A percentile compares a stretch with the other conserved stretches of the same genome.
Conservation (phyloP, 2,329 filamentous ascomycete species). For the Cercospora sp. region DNA sequence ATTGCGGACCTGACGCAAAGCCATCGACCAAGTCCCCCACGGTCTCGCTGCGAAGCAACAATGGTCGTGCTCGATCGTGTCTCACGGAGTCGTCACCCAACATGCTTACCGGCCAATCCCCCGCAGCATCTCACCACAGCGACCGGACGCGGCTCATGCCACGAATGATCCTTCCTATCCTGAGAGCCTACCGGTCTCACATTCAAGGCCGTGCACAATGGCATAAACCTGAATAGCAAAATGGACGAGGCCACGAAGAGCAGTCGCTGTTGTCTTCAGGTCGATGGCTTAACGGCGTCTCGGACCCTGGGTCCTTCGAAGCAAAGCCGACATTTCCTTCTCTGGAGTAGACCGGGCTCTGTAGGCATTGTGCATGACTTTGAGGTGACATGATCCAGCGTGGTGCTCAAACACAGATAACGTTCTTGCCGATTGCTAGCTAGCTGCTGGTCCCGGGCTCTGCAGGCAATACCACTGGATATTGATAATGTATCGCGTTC, state of each 20-base stretch:
- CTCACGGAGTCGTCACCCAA: neutral
- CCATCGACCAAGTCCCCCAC: neutral
- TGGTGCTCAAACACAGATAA: neutral
- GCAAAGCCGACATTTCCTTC: neutral
- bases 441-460: neutral
- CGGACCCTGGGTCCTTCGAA: neutral
- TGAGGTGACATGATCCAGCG: neutral
- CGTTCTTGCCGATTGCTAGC: neutral
- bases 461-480: neutral
- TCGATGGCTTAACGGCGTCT: neutral
- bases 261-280: neutral
- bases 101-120: neutral
- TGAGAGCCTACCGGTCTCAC: neutral
- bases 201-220: neutral
- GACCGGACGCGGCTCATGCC: neutral
- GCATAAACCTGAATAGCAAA: neutral
- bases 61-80: neutral
- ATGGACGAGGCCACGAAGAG: neutral
- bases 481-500: neutral
- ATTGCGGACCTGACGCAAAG: neutral
- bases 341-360: neutral
- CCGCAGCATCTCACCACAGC: neutral
- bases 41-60: neutral
- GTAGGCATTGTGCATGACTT: neutral
- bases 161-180: neutral